phyloP scores from a whole-genome alignment of 768 basidiomycete species.

The Mycena vitilis region DNA sequence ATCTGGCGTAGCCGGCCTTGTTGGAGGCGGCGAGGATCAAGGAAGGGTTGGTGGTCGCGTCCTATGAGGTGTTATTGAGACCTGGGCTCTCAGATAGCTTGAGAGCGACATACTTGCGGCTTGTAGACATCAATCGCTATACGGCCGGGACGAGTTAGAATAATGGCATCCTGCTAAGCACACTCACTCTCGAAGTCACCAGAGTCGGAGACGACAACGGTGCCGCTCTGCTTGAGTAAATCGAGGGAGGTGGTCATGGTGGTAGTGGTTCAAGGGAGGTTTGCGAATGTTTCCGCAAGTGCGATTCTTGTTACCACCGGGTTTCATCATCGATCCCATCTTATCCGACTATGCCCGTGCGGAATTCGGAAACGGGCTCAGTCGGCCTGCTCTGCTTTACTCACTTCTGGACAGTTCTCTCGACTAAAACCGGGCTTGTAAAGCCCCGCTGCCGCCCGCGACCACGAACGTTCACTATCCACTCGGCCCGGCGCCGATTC shows the following conservation, averaged over 20 bases:
- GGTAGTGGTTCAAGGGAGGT: conserved; percentile 3
- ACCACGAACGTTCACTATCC: conserved; percentile 2
- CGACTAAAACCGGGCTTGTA: neutral
- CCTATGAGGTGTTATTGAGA: conserved; percentile 54
- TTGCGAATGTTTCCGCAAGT: no score
- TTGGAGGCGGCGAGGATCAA: conserved; percentile 93
- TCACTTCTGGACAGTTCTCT: neutral
- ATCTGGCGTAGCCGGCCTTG: conserved; percentile 84
- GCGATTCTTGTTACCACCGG: neutral
- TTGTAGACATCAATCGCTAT: conserved; percentile 96
- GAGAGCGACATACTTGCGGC: conserved; percentile 69
- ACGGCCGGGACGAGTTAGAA: conserved; percentile 36
- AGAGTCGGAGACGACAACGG: conserved; percentile 96
- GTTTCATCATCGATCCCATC: conserved; percentile 8
- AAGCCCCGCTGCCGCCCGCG: neutral
- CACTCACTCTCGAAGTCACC: conserved; percentile 89
- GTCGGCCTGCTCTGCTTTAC: no score
- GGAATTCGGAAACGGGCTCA: no score
- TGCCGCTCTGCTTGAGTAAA: conserved; percentile 89
- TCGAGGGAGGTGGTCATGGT: conserved; percentile 82
- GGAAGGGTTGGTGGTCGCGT: conserved; percentile 98
- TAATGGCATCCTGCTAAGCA: conserved; percentile 37
- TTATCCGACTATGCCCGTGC: conserved; percentile 24
- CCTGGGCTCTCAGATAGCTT: conserved; percentile 7
- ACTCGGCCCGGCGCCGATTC: neutral